A percentile compares a stretch with the other conserved stretches of the same genome.
Conservation (phyloP, 108 stramenopile species). For the Pseudonitzschia delicatissima region DNA sequence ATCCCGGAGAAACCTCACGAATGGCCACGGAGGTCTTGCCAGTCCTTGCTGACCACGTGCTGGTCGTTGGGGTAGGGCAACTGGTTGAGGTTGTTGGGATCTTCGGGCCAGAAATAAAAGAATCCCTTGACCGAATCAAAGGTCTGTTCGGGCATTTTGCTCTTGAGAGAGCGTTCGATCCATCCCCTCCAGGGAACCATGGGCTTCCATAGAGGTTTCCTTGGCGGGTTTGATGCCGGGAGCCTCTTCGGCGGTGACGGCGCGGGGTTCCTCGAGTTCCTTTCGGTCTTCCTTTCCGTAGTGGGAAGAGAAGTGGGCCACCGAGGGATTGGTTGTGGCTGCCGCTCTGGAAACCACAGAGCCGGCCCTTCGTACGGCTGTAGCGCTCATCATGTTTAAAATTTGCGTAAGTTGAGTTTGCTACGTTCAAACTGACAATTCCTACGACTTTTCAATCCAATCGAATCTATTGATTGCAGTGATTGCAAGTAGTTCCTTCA, state of each 20-base stretch:
- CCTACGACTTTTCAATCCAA: too few relatives aligned
- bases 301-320: neutral
- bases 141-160: constrained; percentile 55
- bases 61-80: constrained; percentile 50
- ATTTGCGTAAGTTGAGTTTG: too few relatives aligned
- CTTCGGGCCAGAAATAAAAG: constrained; percentile 67
- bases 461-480: too few relatives aligned
- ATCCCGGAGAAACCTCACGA: constrained; percentile 85
- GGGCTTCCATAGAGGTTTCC: constrained; percentile 52
- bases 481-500: too few relatives aligned
- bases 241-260: constrained; percentile 47
- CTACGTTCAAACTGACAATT: too few relatives aligned
- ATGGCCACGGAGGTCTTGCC: constrained; percentile 43
- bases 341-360: neutral
- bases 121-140: constrained; percentile 46
- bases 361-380: neutral
- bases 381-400: neutral
- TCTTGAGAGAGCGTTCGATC: constrained; percentile 58
- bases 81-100: constrained; percentile 57
- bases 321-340: too few relatives aligned
- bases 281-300: neutral
- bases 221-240: constrained; percentile 38
- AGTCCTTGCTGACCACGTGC: constrained; percentile 55
- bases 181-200: constrained; percentile 89
- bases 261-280: constrained; percentile 35